phyloP scores from a whole-genome alignment of 306 rosid species.

The Cucumis sativus region DNA sequence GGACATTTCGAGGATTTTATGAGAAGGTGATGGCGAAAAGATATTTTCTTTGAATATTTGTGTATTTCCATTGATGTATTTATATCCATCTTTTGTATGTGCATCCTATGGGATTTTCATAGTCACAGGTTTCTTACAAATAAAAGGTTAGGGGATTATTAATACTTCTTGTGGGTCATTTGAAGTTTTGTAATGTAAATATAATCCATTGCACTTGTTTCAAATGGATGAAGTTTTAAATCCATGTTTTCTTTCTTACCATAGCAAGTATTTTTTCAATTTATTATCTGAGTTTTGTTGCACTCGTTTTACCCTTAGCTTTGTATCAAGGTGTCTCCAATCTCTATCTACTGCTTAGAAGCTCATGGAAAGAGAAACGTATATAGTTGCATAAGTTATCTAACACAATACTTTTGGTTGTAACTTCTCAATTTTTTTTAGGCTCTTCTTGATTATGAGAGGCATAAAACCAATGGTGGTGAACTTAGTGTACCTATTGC shows the following conservation, averaged over 20 bases:
- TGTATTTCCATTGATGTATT: not conserved
- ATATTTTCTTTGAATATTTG: not conserved
- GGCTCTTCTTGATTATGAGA: constrained; percentile 98
- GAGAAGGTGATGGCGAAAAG: constrained; percentile 56
- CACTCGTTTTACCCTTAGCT: not conserved
- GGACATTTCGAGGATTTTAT: constrained; percentile 95
- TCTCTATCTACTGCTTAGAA: not conserved
- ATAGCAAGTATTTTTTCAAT: not conserved
- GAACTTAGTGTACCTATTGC: constrained; percentile 61
- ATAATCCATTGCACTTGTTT: not conserved
- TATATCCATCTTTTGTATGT: not conserved
- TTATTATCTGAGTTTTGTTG: not conserved
- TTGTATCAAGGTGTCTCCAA: not conserved
- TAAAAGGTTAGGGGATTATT: not conserved
- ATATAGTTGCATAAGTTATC: not conserved
- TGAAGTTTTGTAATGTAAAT: not conserved
- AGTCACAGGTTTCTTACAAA: not conserved
- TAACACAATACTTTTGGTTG: not conserved
- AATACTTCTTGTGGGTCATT: not conserved
- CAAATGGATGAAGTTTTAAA: not conserved
- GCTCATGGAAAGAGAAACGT: not conserved
- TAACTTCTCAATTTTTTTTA: constrained; percentile 19
- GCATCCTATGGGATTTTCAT: not conserved
- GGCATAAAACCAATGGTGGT: constrained; percentile 61
- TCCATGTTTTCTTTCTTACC: not conserved